Evolutionary conservation across 2,329 filamentous ascomycete species (phyloP).

Genomic region (Aspergillus pseudotamarii): DNA sequence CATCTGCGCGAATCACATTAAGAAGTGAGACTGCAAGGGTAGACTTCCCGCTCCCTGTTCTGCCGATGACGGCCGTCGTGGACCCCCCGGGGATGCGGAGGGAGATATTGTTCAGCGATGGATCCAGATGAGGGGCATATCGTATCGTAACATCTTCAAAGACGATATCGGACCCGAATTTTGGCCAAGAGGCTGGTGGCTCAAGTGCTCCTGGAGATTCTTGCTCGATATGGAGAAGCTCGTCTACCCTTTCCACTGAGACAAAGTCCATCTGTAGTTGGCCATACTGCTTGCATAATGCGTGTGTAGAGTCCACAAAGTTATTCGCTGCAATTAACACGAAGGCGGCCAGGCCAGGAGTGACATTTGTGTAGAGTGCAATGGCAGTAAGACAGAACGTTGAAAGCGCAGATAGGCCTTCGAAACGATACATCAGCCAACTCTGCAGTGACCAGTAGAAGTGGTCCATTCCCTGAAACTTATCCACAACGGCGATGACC

Average conservation of each 20-base stretch:
- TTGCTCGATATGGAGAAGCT: slow-evolving; percentile 76
- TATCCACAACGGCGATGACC: slow-evolving; percentile 79
- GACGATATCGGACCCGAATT: slow-evolving; percentile 68
- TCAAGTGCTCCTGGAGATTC: slow-evolving; percentile 68
- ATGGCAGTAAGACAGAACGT: slow-evolving; percentile 74
- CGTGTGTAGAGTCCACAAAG: slow-evolving; percentile 70
- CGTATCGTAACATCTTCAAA: slow-evolving; percentile 78
- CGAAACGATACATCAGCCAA: slow-evolving; percentile 82
- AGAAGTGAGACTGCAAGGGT: slow-evolving; percentile 69
- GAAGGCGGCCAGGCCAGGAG: slow-evolving; percentile 80
- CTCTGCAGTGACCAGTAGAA: slow-evolving; percentile 90
- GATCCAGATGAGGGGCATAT: slow-evolving; percentile 77
- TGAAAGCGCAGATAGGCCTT: slow-evolving; percentile 69
- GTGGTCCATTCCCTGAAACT: slow-evolving; percentile 93
- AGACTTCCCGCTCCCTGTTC: slow-evolving; percentile 80
- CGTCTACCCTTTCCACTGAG: slow-evolving; percentile 82
- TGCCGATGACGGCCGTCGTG: slow-evolving; percentile 76
- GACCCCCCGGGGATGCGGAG: slow-evolving; percentile 78
- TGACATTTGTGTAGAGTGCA: slow-evolving; percentile 73
- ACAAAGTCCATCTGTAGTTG: slow-evolving; percentile 91
- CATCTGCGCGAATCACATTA: slow-evolving; percentile 56
- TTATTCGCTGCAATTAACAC: slow-evolving; percentile 71
- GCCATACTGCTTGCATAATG: slow-evolving; percentile 77
- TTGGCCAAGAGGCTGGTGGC: slow-evolving; percentile 78
- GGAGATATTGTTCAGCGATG: slow-evolving; percentile 68